phyloP scores from a whole-genome alignment of 2,329 filamentous ascomycete species.

The Cucurbitaria berberidis region DNA sequence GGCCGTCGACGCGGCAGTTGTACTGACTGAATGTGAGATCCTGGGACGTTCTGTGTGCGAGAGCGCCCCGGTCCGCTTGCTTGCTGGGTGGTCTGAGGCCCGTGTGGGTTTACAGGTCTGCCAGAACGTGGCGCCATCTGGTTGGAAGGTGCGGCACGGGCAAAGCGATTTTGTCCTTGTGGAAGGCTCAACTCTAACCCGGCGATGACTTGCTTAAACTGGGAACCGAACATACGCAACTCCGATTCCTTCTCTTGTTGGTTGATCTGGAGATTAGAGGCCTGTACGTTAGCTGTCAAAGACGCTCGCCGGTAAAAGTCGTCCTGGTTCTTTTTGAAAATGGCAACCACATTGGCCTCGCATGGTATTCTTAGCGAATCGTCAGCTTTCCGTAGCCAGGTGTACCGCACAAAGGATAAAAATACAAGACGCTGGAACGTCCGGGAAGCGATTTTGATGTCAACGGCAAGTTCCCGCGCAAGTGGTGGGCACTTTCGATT shows the following conservation, averaged over 20 bases:
- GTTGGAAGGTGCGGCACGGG: not conserved
- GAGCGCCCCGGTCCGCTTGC: slow-evolving; percentile 3
- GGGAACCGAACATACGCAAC: slow-evolving; percentile 4
- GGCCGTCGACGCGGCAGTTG: not conserved
- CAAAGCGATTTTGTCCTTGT: not conserved
- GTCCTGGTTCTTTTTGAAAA: slow-evolving; percentile 17
- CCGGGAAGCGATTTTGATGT: slow-evolving; percentile 57
- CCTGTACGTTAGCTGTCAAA: not conserved
- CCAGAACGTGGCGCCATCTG: not conserved
- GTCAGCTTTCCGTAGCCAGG: slow-evolving; percentile 38
- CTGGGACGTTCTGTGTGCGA: not conserved
- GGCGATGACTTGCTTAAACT: slow-evolving; percentile 7
- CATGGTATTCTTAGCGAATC: not conserved
- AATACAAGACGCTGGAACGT: slow-evolving; percentile 63
- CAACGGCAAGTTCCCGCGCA: slow-evolving; percentile 61
- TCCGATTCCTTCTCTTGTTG: slow-evolving; percentile 7
- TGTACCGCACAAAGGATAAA: slow-evolving; percentile 54
- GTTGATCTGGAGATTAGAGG: not conserved
- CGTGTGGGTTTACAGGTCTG: not conserved
- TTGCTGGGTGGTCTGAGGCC: slow-evolving; percentile 12
- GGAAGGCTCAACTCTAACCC: not conserved
- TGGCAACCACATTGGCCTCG: slow-evolving; percentile 9
- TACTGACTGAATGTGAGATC: not conserved
- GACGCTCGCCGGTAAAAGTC: slow-evolving; percentile 2
- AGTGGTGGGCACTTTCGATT: slow-evolving; percentile 58